Evolutionary conservation across 1,284 basidiomycete species (phyloP).

Genomic region (Puccinia coronata): DNA sequence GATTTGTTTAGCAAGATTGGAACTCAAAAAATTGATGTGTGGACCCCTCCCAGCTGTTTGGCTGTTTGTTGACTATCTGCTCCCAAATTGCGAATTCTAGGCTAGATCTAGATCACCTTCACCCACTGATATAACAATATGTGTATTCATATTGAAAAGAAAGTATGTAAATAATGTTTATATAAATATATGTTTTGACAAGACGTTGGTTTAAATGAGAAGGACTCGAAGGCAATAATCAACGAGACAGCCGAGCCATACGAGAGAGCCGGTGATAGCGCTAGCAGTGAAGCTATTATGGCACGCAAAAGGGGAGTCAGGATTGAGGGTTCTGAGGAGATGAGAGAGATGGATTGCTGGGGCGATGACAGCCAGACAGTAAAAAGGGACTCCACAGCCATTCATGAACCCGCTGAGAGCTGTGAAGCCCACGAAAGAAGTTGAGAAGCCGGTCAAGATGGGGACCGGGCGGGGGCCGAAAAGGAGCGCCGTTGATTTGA

Average conservation of each 20-base stretch:
- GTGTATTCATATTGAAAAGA: too few relatives aligned
- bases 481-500: slow-evolving; percentile 89
- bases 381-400: slow-evolving; percentile 75
- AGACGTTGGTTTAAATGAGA: not conserved
- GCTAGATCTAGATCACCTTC: too few relatives aligned
- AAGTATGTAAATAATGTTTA: not conserved
- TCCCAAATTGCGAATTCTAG: not conserved
- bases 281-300: slow-evolving; percentile 89
- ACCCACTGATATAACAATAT: too few relatives aligned
- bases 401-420: slow-evolving; percentile 77
- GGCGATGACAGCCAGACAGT: slow-evolving; percentile 69
- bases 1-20: too few relatives aligned
- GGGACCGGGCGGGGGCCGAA: slow-evolving; percentile 77
- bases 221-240: slow-evolving; percentile 66
- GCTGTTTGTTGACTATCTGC: too few relatives aligned
- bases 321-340: slow-evolving; percentile 75
- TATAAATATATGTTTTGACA: not conserved
- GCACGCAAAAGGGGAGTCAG: slow-evolving; percentile 77
- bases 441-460: slow-evolving; percentile 74
- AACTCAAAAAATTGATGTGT: too few relatives aligned
- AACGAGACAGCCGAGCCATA: slow-evolving; percentile 77
- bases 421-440: slow-evolving; percentile 73
- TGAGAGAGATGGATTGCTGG: slow-evolving; percentile 78
- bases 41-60: too few relatives aligned
- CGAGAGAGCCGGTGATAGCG: slow-evolving; percentile 81